Evolutionary conservation across 2,329 filamentous ascomycete genomes (phyloP), one percentile per base, ranked within the genome.

Genomic region (Phaeophleospora eucalypticola): DNA sequence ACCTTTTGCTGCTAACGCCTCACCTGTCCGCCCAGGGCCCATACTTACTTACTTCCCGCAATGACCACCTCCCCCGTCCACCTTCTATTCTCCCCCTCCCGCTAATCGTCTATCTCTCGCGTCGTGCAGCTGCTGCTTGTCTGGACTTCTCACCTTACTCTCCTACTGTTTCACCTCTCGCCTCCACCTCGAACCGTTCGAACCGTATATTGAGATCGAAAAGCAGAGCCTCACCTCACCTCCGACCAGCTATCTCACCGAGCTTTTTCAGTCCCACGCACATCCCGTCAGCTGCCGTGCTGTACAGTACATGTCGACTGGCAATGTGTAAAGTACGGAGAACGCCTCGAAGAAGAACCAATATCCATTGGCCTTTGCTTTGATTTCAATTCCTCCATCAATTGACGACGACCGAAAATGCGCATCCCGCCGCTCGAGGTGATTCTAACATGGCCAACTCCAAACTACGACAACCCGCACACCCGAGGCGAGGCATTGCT

Each of bases 401-500:
- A n/a, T n/a, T n/a, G 19, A 19, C 4, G 32, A 19, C 21, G 6
- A 10, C 43, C 20, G 37, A 42, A 32, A 10, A 62, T 62, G 60
- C 49, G 55, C 29, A 45, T 56, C 33, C 58, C 60, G 19, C 62
- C 62, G 12, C 45, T 59, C 8, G 55, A 61, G 10, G 65, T 73
- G 36, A 48, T 67, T 33, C 39, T 64, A 19, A 56, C 58, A 29
- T 73, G 66, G 64, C 71, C 71, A 2, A 57, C 46, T 2, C 68
- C 70, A 0, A 68, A 73, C 51, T 72, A 72, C 42, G 59, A 63
- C 38, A 49, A 74, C 46, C 72, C 72, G 1, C 52, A 52, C 1
- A 71, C 65, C 2, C 61, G 68, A 44, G 70, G 71, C 20, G 50
- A 65, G 42, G 65, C 66, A 2, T 59, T 73, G 3, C 40, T 73